Percentiles rank a stretch among this genome's conserved stretches.
Conservation (phyloP, 495 filamentous ascomycete genomes). For the Podospora appendiculata region DNA sequence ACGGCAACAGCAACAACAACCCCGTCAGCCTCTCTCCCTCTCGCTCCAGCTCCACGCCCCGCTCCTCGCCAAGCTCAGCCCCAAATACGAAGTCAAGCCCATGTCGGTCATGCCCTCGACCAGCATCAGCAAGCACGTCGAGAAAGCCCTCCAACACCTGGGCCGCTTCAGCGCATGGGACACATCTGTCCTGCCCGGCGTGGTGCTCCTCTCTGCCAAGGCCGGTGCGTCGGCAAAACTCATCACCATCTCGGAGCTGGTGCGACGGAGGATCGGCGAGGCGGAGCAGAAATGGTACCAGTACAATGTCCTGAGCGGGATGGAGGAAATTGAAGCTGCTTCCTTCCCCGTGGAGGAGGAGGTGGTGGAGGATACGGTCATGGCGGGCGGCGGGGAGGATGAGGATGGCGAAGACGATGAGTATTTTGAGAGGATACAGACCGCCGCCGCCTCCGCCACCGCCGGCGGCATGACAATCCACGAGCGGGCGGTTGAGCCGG, state of each 20-base stretch:
- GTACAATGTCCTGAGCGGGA: slow-evolving; percentile 44
- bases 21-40: no score
- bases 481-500: slow-evolving; percentile 29
- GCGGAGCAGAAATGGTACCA: slow-evolving; percentile 50
- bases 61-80: slow-evolving; percentile 16
- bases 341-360: slow-evolving; percentile 2
- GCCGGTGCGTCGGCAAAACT: slow-evolving; percentile 47
- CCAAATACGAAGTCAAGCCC: slow-evolving; percentile 31
- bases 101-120: slow-evolving; percentile 47
- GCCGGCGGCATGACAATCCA: slow-evolving; percentile 29
- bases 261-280: slow-evolving; percentile 50
- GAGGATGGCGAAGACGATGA: slow-evolving; percentile 31
- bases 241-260: slow-evolving; percentile 57
- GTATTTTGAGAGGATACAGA: slow-evolving; percentile 47
- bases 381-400: slow-evolving; percentile 14
- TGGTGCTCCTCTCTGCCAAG: slow-evolving; percentile 45
- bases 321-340: slow-evolving; percentile 9
- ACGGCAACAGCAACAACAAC: no score
- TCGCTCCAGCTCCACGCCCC: slow-evolving; percentile 14
- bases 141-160: slow-evolving; percentile 32
- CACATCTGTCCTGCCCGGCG: slow-evolving; percentile 16
- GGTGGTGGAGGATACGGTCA: slow-evolving; percentile 30
- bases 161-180: slow-evolving; percentile 25
- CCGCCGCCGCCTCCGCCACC: not conserved
- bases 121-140: slow-evolving; percentile 47